Evolutionary conservation across 2,329 filamentous ascomycete species (phyloP).

Genomic region (Nakataea oryzae): DNA sequence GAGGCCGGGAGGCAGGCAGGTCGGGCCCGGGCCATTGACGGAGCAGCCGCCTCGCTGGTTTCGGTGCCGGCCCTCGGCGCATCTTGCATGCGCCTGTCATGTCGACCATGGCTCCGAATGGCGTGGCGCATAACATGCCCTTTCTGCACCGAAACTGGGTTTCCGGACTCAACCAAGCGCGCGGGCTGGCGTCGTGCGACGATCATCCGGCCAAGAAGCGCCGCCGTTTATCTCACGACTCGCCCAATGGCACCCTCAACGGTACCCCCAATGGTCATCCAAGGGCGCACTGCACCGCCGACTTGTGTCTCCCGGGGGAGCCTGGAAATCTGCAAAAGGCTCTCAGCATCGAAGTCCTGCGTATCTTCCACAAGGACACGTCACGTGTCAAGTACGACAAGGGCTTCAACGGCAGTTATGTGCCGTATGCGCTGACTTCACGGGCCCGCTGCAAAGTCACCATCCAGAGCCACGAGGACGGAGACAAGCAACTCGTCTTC

Average conservation of each 20-base stretch:
- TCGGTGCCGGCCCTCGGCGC: not conserved
- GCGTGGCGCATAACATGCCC: not conserved
- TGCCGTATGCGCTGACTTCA: slow-evolving; percentile 20
- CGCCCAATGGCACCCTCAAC: too few species aligned
- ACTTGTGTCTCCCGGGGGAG: slow-evolving; percentile 10
- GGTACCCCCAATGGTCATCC: not conserved
- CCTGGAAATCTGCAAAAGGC: slow-evolving; percentile 13
- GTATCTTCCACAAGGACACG: slow-evolving; percentile 38
- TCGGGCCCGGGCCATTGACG: not conserved
- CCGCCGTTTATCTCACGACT: slow-evolving; percentile 23
- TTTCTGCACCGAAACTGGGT: slow-evolving; percentile 3
- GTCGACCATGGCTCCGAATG: not conserved
- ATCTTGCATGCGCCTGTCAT: slow-evolving; percentile 3
- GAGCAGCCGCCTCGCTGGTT: not conserved
- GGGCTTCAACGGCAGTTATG: slow-evolving; percentile 22
- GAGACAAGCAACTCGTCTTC: slow-evolving; percentile 32
- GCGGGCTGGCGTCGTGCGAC: slow-evolving; percentile 22
- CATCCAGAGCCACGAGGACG: slow-evolving; percentile 24
- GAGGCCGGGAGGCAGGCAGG: not conserved
- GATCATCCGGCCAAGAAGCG: slow-evolving; percentile 37
- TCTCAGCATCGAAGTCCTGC: slow-evolving; percentile 42
- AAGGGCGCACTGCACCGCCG: slow-evolving; percentile 6
- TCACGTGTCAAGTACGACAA: slow-evolving; percentile 23
- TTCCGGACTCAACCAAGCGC: slow-evolving; percentile 18
- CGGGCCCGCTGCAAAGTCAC: slow-evolving; percentile 32